Evolutionary conservation across 2,329 filamentous ascomycete species (phyloP).

Genomic region (Talaromyces sp.): DNA sequence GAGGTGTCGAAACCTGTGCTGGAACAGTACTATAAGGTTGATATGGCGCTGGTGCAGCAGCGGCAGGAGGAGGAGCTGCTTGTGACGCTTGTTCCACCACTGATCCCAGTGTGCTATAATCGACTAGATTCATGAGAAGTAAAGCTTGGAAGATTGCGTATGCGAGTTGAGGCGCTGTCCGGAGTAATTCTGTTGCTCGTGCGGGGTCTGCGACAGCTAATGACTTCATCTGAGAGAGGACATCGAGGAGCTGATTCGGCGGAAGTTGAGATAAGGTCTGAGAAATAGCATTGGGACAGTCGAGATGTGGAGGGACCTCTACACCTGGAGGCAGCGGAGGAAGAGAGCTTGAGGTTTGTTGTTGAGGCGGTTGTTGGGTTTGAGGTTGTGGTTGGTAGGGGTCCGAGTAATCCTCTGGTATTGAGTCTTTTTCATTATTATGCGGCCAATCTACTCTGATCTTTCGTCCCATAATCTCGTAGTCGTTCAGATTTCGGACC

Average conservation of each 20-base stretch:
- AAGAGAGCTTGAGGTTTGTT: conserved; percentile 56
- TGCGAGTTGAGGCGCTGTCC: conserved; percentile 85
- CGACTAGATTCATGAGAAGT: conserved; percentile 87
- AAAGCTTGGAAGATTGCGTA: conserved; percentile 95
- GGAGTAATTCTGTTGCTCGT: conserved; percentile 80
- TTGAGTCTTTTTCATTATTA: conserved; percentile 75
- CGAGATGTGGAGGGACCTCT: conserved; percentile 78
- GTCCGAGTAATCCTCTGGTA: conserved; percentile 48
- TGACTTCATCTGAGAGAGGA: conserved; percentile 90
- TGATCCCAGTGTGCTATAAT: conserved; percentile 74
- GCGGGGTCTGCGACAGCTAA: conserved; percentile 78
- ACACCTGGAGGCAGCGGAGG: conserved; percentile 81
- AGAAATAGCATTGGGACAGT: conserved; percentile 86
- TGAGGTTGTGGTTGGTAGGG: conserved; percentile 33
- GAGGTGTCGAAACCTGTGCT: conserved; percentile 54
- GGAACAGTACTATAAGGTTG: conserved; percentile 38
- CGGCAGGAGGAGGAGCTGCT: conserved; percentile 26
- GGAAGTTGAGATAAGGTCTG: conserved; percentile 84
- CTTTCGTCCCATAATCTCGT: conserved; percentile 92
- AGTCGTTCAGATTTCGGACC: conserved; percentile 91
- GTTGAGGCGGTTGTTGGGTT: conserved; percentile 34
- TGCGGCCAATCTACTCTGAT: conserved; percentile 95
- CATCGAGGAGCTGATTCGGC: conserved; percentile 84
- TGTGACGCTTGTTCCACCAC: conserved; percentile 67
- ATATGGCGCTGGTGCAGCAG: conserved; percentile 35